Evolutionary conservation across 2,329 filamentous ascomycete species (phyloP).

Genomic region (Calcarisporium arbuscula): DNA sequence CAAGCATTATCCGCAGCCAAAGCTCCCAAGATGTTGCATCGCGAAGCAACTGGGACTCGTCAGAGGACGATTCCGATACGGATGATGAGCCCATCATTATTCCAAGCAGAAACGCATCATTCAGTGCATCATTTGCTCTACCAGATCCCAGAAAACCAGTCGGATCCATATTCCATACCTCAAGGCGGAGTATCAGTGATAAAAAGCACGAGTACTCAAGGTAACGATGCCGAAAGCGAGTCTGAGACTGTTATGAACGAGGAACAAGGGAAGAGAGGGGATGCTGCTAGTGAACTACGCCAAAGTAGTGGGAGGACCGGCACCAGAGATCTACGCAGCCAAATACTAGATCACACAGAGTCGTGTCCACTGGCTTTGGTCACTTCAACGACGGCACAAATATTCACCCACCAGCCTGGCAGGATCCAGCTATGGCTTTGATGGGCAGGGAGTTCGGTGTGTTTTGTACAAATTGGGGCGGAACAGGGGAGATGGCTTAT

Average conservation of each 20-base stretch:
- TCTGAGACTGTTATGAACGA: slow-evolving; percentile 52
- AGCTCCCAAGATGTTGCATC: slow-evolving; percentile 21
- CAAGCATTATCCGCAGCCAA: slow-evolving; percentile 20
- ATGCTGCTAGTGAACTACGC: slow-evolving; percentile 54
- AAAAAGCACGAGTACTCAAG: slow-evolving; percentile 37
- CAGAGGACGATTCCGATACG: slow-evolving; percentile 49
- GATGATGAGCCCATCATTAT: slow-evolving; percentile 62
- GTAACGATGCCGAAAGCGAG: slow-evolving; percentile 47
- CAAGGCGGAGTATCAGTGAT: slow-evolving; percentile 43
- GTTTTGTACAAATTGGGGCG: slow-evolving; percentile 43
- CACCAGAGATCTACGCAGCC: slow-evolving; percentile 34
- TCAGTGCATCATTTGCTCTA: slow-evolving; percentile 48
- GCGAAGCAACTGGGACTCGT: slow-evolving; percentile 36
- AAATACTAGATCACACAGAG: slow-evolving; percentile 28
- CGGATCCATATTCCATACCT: slow-evolving; percentile 40
- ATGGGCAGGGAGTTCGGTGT: slow-evolving; percentile 45
- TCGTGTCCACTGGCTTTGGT: slow-evolving; percentile 19
- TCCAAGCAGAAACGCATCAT: slow-evolving; percentile 50
- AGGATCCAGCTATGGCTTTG: slow-evolving; percentile 37
- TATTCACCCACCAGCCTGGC: slow-evolving; percentile 47
- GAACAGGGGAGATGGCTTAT: slow-evolving; percentile 44
- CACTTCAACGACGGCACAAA: slow-evolving; percentile 31
- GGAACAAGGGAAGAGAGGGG: slow-evolving; percentile 35
- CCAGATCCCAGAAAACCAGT: slow-evolving; percentile 47
- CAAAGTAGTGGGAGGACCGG: slow-evolving; percentile 50